phyloP scores from a whole-genome alignment of 1,139 yeast species.

The Debaryomyces nepalensis region DNA sequence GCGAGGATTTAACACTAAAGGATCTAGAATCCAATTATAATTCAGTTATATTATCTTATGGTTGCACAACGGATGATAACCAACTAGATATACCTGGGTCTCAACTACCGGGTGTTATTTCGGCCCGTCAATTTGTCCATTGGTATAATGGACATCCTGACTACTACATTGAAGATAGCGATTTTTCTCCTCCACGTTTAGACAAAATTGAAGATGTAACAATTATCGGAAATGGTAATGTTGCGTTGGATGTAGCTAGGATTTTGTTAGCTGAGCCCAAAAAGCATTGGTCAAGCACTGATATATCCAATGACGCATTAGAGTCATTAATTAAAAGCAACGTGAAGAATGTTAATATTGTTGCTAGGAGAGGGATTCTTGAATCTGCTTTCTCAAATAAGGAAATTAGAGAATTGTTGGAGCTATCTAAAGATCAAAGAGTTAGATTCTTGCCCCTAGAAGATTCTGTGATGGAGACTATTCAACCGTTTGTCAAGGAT shows the following conservation, averaged over 20 bases:
- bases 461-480: conserved; percentile 43
- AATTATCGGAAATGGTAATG: conserved; percentile 96
- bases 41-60: conserved; percentile 80
- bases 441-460: conserved; percentile 60
- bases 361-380: conserved; percentile 83
- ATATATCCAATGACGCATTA: conserved; percentile 69
- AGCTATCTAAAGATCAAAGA: conserved; percentile 55
- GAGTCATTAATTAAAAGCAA: conserved; percentile 52
- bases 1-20: conserved; percentile 53
- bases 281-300: conserved; percentile 68
- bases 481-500: conserved; percentile 39
- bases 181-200: conserved; percentile 54
- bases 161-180: conserved; percentile 36
- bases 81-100: conserved; percentile 64
- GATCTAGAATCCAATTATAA: conserved; percentile 63
- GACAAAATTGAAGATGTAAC: conserved; percentile 67
- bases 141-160: conserved; percentile 96
- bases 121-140: conserved; percentile 87
- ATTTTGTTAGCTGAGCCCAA: conserved; percentile 64
- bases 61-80: conserved; percentile 69
- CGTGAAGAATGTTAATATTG: conserved; percentile 68
- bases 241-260: conserved; percentile 92
- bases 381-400: conserved; percentile 92
- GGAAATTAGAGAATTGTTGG: conserved; percentile 84
- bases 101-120: conserved; percentile 64